phyloP scores from a whole-genome alignment of 1,284 basidiomycete genomes.

The Sanghuangporus weigelae region DNA sequence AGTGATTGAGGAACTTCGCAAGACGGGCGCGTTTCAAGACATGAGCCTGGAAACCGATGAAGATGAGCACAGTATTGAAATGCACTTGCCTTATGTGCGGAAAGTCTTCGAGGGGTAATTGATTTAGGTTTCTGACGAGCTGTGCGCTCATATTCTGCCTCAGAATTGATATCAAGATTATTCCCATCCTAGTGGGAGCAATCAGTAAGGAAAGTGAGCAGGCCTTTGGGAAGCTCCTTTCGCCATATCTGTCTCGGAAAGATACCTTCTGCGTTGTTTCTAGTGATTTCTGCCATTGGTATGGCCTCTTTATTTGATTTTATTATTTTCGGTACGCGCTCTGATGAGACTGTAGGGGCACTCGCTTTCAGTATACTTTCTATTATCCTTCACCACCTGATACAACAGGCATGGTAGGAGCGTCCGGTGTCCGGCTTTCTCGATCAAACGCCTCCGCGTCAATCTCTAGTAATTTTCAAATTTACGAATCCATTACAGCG shows the following conservation, averaged over 20 bases:
- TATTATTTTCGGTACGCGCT: neutral
- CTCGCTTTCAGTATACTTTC: slow-evolving; percentile 85
- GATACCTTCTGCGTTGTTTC: slow-evolving; percentile 90
- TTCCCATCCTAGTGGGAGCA: slow-evolving; percentile 90
- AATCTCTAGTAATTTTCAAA: slow-evolving; percentile 42
- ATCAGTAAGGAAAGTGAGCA: slow-evolving; percentile 60
- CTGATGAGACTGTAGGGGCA: slow-evolving; percentile 60
- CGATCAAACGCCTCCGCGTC: slow-evolving; percentile 34
- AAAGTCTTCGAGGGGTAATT: slow-evolving; percentile 79
- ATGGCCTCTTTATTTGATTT: slow-evolving; percentile 6
- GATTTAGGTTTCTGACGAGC: neutral
- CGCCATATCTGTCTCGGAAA: slow-evolving; percentile 71
- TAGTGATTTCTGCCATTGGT: slow-evolving; percentile 99
- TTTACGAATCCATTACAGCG: slow-evolving; percentile 66
- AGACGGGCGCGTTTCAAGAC: slow-evolving; percentile 65
- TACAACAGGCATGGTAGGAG: slow-evolving; percentile 34
- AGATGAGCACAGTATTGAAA: slow-evolving; percentile 96
- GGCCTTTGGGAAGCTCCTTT: slow-evolving; percentile 65
- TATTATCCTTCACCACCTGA: slow-evolving; percentile 73
- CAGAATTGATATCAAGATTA: slow-evolving; percentile 72
- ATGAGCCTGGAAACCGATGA: slow-evolving; percentile 76
- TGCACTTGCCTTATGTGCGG: slow-evolving; percentile 93
- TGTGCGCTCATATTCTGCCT: neutral
- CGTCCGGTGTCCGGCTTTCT: slow-evolving; percentile 48
- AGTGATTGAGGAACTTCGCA: slow-evolving; percentile 69